These are phyloP conservation scores for Fusarium staphyleae DNA, from an alignment of 2,329 filamentous ascomycete species.

Conservation along the genomic window DNA sequence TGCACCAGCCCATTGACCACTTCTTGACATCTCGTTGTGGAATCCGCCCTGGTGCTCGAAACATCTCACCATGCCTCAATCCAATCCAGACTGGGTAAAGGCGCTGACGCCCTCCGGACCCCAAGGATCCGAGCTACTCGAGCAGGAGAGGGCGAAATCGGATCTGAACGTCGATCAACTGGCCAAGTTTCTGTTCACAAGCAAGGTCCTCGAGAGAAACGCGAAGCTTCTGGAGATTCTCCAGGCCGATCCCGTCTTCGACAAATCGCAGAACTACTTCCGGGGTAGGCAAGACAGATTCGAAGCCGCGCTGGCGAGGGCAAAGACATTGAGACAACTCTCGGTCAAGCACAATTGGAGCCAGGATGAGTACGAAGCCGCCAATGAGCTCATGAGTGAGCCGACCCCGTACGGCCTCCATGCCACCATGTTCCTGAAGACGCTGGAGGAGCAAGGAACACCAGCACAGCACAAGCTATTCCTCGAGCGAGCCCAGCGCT, in stretches of 20 bases:
- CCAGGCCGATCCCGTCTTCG: constrained; percentile 72
- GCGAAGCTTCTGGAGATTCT: constrained; percentile 69
- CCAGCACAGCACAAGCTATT: constrained; percentile 77
- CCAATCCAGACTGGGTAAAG: constrained; percentile 45
- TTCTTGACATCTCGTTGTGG: background rate
- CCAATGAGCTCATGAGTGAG: constrained; percentile 75
- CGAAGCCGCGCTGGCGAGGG: constrained; percentile 72
- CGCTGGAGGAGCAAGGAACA: constrained; percentile 73
- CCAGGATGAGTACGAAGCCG: constrained; percentile 67
- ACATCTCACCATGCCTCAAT: constrained; percentile 34
- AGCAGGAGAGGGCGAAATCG: constrained; percentile 71
- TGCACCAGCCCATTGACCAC: background rate
- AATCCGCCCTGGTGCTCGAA: background rate
- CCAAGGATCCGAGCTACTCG: constrained; percentile 73
- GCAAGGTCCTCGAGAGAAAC: constrained; percentile 67
- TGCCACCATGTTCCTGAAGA: constrained; percentile 59
- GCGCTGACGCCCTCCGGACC: constrained; percentile 59
- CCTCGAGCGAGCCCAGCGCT: constrained; percentile 71
- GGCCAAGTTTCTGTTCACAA: constrained; percentile 72
- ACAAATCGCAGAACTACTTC: constrained; percentile 82
- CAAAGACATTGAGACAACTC: constrained; percentile 73
- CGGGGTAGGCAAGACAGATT: constrained; percentile 73
- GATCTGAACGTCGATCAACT: constrained; percentile 72
- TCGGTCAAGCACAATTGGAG: constrained; percentile 73
- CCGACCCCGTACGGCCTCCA: constrained; percentile 78